phyloP scores from a whole-genome alignment of 73 alveolate genomes.

The Paramecium biaurelia region DNA sequence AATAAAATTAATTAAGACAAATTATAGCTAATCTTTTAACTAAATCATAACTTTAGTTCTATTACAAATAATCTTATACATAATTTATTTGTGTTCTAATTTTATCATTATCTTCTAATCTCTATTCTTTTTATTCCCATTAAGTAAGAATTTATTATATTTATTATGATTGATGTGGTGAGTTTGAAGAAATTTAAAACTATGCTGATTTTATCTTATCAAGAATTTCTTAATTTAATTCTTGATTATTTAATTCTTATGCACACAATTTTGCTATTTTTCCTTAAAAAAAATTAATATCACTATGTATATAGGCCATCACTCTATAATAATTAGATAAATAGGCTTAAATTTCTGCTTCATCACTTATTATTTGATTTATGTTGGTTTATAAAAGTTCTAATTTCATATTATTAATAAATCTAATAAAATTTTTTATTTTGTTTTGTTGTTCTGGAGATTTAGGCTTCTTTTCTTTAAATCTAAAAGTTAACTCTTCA shows the following conservation, averaged over 20 bases:
- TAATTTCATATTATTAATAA: neutral
- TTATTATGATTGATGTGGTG: neutral
- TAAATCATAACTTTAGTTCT: neutral
- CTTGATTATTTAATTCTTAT: neutral
- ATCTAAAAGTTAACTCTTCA: neutral
- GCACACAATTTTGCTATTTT: neutral
- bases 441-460: neutral
- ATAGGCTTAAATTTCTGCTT: neutral
- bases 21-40: neutral
- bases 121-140: slow-evolving; percentile 16
- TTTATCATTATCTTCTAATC: neutral
- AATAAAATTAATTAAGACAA: slow-evolving; percentile 1
- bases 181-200: neutral
- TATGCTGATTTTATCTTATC: neutral
- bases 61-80: neutral
- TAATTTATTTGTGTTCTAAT: neutral
- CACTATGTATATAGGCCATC: slow-evolving; percentile 31
- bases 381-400: neutral
- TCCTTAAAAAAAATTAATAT: neutral
- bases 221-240: neutral
- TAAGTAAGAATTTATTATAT: neutral
- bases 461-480: neutral
- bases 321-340: neutral
- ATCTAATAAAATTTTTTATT: neutral
- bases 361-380: neutral